phyloP scores from a whole-genome alignment of 352 stramenopile genomes.

The Phytopythium ostracodes region DNA sequence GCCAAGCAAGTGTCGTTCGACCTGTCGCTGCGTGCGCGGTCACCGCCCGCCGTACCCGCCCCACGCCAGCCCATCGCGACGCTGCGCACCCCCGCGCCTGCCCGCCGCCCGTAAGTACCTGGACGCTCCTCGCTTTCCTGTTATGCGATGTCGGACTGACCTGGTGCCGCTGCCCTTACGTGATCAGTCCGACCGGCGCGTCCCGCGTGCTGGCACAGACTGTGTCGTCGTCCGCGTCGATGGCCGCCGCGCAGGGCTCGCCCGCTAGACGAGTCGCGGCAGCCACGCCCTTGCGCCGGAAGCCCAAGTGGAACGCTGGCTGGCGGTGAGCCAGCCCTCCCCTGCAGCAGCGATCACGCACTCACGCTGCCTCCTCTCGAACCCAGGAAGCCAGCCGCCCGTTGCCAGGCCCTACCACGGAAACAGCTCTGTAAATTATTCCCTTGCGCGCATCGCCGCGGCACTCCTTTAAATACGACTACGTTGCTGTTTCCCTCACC shows the following conservation, averaged over 20 bases:
- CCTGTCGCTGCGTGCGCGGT: slow-evolving; percentile 16
- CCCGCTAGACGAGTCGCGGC: slow-evolving; percentile 21
- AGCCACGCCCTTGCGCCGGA: slow-evolving; percentile 30
- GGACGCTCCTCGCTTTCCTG: neutral
- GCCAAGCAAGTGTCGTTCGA: slow-evolving; percentile 75
- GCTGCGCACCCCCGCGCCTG: slow-evolving; percentile 21
- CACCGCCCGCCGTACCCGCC: slow-evolving; percentile 9
- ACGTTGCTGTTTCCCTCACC: neutral
- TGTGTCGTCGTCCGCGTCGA: neutral
- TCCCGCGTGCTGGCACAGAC: slow-evolving; percentile 37
- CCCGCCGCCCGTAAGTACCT: slow-evolving; percentile 33
- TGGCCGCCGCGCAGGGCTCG: slow-evolving; percentile 15
- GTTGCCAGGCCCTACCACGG: neutral
- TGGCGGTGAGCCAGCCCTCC: slow-evolving; percentile 30
- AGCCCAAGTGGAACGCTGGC: slow-evolving; percentile 56
- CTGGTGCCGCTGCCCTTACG: neutral
- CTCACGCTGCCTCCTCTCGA: neutral
- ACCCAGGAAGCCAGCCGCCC: neutral
- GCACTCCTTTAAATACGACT: neutral
- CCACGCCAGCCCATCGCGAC: slow-evolving; percentile 22
- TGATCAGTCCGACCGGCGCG: slow-evolving; percentile 6
- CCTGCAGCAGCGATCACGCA: neutral
- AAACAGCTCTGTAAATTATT: slow-evolving; percentile 9
- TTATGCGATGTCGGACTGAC: neutral
- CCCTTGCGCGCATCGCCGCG: neutral